Conservation (phyloP, 202 grass and related monocot species). For the Brachypodium distachyon region DNA sequence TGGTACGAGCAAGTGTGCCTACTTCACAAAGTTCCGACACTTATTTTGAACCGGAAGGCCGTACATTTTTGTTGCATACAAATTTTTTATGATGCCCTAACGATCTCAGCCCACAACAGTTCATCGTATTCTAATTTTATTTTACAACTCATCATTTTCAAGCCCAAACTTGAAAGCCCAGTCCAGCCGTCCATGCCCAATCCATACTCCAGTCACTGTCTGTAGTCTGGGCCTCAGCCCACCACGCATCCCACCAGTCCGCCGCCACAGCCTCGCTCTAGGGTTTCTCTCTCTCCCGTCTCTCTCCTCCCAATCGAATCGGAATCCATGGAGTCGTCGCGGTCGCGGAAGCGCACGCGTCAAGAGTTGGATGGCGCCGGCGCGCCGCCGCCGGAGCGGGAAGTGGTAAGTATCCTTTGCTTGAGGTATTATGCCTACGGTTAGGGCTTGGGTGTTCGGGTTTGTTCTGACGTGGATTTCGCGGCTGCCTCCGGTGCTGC, state of each 20-base stretch:
- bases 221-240: conserved; percentile 17
- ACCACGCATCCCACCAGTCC: not conserved
- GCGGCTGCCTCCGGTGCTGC: conserved; percentile 15
- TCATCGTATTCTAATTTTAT: too few species aligned
- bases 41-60: too few species aligned
- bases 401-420: conserved; percentile 32
- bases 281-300: not conserved
- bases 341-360: conserved; percentile 65
- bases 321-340: conserved; percentile 51
- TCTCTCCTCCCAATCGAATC: conserved; percentile 6
- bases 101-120: too few species aligned
- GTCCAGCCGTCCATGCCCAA: not conserved
- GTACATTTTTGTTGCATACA: too few species aligned
- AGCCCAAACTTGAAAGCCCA: not conserved
- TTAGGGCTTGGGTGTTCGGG: conserved; percentile 4
- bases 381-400: conserved; percentile 33
- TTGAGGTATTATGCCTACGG: not conserved
- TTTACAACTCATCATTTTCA: too few species aligned
- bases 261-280: not conserved
- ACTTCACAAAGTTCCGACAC: too few species aligned
- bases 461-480: conserved; percentile 27
- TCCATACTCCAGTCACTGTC: not conserved
- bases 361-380: conserved; percentile 26
- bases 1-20: too few species aligned
- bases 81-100: too few species aligned